Evolutionary conservation across 441 rosid genomes (phyloP).

Genomic region (Populus hybrid): DNA sequence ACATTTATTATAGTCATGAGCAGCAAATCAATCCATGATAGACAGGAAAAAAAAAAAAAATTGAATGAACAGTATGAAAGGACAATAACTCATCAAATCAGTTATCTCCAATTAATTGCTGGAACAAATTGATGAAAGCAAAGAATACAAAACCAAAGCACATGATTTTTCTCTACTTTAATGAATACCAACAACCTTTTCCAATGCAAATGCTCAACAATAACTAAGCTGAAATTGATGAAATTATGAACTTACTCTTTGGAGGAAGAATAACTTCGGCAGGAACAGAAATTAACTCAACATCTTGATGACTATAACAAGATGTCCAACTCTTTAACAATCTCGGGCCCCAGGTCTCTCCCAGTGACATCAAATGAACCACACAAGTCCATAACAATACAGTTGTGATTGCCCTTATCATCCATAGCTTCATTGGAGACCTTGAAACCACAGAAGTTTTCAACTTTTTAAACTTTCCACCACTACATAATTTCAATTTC

Average conservation of each 20-base stretch:
- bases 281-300: slow-evolving; percentile 41
- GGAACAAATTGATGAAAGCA: neutral
- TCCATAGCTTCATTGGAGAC: slow-evolving; percentile 74
- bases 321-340: slow-evolving; percentile 78
- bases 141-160: neutral
- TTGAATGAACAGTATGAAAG: neutral
- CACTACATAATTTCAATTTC: slow-evolving; percentile 52
- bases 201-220: neutral
- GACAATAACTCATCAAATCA: neutral
- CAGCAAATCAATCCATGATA: neutral
- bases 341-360: slow-evolving; percentile 83
- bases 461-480: slow-evolving; percentile 51
- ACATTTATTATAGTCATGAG: neutral
- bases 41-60: neutral
- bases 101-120: neutral
- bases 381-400: slow-evolving; percentile 82
- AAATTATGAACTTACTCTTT: slow-evolving; percentile 47
- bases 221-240: neutral
- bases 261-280: slow-evolving; percentile 56
- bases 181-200: neutral
- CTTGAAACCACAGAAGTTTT: slow-evolving; percentile 47
- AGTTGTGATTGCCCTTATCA: slow-evolving; percentile 77
- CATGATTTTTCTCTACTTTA: neutral
- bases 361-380: slow-evolving; percentile 73
- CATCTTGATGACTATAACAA: slow-evolving; percentile 47